Evolutionary conservation across 2,329 filamentous ascomycete genomes (phyloP).

Genomic region (Cercospora janseana): DNA sequence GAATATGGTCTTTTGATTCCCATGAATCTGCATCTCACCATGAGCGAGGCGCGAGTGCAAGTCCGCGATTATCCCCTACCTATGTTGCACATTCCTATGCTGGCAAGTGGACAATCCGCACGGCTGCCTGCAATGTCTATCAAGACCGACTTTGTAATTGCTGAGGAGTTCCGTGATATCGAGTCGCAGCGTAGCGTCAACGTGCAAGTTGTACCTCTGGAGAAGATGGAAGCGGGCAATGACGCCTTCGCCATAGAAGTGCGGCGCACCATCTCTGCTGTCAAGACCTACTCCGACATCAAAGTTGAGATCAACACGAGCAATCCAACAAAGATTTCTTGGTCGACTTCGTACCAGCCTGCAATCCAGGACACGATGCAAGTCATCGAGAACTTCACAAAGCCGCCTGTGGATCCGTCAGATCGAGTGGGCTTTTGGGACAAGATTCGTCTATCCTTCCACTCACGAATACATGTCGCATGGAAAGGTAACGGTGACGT

Average conservation of each 20-base stretch:
- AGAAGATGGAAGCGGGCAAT: conserved; percentile 55
- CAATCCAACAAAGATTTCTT: conserved; percentile 88
- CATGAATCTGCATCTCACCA: conserved; percentile 82
- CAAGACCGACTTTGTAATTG: conserved; percentile 89
- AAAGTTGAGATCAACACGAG: conserved; percentile 89
- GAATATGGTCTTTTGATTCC: conserved; percentile 86
- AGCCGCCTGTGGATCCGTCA: conserved; percentile 88
- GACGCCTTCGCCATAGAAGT: conserved; percentile 79
- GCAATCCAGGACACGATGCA: conserved; percentile 99
- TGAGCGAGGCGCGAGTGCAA: conserved; percentile 84
- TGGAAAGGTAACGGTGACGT: conserved; percentile 98
- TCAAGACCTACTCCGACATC: conserved; percentile 96
- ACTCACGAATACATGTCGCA: conserved; percentile 81
- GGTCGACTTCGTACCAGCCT: conserved; percentile 96
- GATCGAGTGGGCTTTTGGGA: conserved; percentile 98
- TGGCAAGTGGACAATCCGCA: conserved; percentile 75
- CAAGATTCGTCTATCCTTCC: conserved; percentile 91
- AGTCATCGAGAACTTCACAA: conserved; percentile 95
- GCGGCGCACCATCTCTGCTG: conserved; percentile 83
- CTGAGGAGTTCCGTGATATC: conserved; percentile 81
- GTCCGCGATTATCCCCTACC: conserved; percentile 92
- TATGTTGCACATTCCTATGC: conserved; percentile 80
- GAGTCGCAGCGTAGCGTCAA: conserved; percentile 77
- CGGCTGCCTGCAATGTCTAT: conserved; percentile 79
- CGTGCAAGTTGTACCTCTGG: conserved; percentile 79